Base-by-base conservation (phyloP, 108 stramenopile genomes). In the Skeletonema costatum region DNA sequence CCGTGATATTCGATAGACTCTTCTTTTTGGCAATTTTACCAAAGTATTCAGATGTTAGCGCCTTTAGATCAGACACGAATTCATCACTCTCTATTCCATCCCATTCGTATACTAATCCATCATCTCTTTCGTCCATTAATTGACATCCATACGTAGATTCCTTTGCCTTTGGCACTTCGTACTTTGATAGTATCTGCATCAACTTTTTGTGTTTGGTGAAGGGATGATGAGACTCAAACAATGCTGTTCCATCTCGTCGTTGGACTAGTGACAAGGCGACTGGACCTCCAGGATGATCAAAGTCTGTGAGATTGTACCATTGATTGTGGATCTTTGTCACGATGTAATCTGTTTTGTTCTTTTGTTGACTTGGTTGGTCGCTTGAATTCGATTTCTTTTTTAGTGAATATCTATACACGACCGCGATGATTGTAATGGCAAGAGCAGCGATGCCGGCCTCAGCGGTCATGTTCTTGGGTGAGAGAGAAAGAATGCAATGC, bases 141-240 rank as follows among this genome's bases (percentile, higher is more conserved):
- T 76, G 69, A 14, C 71, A 30, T 8, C 70, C 69, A 29, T 59
- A 66, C 51, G 53, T 58, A 16, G 53, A 42, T 42, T 58, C 76
- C 2, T 61, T 60, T 19, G 58, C 36, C 25, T 64, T 73, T 1
- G 65, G 53, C 13, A 87, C 73, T 71, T 85, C 66, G 41, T 82
- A 87, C 42, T 85, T 87, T 21, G 75, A 44, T 25, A 87, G 68
- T 29, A 85, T 66, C 59, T 77, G 80, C 60, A 73, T 38, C 32
- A 86, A 58, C 51, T 48, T 77, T 10, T 73, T 63, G 32, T 76
- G 77, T 29, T 70, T 19, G 16, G 66, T 70, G 21, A 87, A 66
- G 3, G 72, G 81, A 72, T 87, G 87, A 46, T 87, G 87, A 0
- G 87, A 87, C 72, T 87, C 87, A 48, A 87, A 85, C 16, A 87